These are phyloP conservation scores for Pestalotiopsis sp. DNA, from an alignment of 2,329 filamentous ascomycete genomes.

Conservation along the genomic window DNA sequence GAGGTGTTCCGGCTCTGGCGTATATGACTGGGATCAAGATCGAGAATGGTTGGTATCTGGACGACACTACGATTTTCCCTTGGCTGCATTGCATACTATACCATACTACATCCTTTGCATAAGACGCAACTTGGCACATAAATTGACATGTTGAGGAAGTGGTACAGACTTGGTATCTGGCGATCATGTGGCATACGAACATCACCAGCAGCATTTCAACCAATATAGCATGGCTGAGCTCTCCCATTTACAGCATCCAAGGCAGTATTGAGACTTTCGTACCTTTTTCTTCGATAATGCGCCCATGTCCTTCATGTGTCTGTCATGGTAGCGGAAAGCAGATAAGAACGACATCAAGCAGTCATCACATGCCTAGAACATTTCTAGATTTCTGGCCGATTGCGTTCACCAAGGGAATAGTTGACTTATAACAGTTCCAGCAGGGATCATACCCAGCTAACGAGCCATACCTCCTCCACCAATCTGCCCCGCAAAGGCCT, in stretches of 20 bases:
- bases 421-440: background rate
- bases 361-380: background rate
- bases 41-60: background rate
- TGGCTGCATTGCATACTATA: background rate
- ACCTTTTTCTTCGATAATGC: too few relatives aligned
- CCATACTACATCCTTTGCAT: background rate
- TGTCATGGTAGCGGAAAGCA: background rate
- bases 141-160: background rate
- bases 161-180: too few relatives aligned
- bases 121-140: background rate
- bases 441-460: background rate
- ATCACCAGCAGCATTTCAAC: too few relatives aligned
- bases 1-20: background rate
- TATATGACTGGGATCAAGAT: background rate
- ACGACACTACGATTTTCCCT: background rate
- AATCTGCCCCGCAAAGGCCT: background rate
- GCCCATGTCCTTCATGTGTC: background rate
- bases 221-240: too few relatives aligned
- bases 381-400: background rate
- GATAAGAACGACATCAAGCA: background rate
- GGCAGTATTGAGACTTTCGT: too few relatives aligned
- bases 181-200: background rate
- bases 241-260: too few relatives aligned
- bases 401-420: background rate
- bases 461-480: background rate